Percentiles rank a stretch among this genome's conserved stretches.
Conservation (phyloP, 1,139 yeast species). For the Suhomyces wounanorum region DNA sequence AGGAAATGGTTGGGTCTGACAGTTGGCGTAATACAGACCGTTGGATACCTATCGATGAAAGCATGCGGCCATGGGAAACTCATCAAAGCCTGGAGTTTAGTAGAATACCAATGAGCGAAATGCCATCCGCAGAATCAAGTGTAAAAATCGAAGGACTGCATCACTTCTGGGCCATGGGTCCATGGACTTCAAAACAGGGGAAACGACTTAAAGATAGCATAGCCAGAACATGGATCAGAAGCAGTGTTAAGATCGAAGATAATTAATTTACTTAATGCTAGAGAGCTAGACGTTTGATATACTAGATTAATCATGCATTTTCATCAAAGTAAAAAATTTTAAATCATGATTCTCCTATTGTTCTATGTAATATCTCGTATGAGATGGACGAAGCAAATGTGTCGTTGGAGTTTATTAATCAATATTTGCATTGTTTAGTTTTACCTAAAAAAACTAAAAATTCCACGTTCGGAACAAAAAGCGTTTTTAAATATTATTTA, state of each 20-base stretch:
- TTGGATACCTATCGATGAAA: conserved; percentile 58
- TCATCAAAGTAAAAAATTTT: no score
- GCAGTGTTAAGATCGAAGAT: conserved; percentile 14
- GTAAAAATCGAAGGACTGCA: conserved; percentile 48
- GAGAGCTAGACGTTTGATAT: neutral
- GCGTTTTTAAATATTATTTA: no score
- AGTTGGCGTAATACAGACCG: conserved; percentile 49
- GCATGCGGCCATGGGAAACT: conserved; percentile 65
- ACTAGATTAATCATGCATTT: neutral
- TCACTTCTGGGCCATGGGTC: conserved; percentile 71
- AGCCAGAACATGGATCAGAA: conserved; percentile 51
- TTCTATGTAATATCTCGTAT: no score
- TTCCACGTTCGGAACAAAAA: no score
- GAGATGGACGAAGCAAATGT: no score
- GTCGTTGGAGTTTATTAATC: no score
- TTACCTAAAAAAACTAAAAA: no score
- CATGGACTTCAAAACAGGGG: conserved; percentile 54
- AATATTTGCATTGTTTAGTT: no score
- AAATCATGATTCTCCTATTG: no score
- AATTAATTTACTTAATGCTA: neutral
- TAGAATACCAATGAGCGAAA: neutral
- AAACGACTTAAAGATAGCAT: conserved; percentile 51
- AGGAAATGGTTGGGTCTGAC: conserved; percentile 64
- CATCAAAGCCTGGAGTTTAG: neutral
- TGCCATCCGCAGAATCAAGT: neutral